A percentile compares a stretch with the other conserved stretches of the same genome.
Conservation (phyloP, 140 eudicot species). For the Anethum foeniculum region DNA sequence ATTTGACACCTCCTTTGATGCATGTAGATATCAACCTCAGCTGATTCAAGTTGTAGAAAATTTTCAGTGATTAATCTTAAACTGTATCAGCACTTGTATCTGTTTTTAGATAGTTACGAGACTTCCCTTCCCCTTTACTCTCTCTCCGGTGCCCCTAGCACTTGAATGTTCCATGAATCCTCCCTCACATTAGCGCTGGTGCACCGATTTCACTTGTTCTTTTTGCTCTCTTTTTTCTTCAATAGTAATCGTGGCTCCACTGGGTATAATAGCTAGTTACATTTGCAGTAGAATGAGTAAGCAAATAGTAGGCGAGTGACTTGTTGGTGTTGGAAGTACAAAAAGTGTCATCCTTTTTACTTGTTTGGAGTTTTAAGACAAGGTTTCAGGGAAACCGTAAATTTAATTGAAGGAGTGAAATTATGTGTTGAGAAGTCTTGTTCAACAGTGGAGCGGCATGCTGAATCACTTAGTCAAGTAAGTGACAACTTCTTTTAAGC, state of each 20-base stretch:
- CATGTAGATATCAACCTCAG: background rate
- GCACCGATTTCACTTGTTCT: background rate
- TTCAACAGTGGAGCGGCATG: slow-evolving; percentile 28
- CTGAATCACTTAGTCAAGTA: slow-evolving; percentile 33
- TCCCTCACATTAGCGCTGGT: background rate
- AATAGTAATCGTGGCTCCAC: background rate
- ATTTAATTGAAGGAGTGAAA: slow-evolving; percentile 10
- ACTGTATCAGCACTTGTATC: background rate
- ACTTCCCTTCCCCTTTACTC: background rate
- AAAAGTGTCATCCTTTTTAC: background rate
- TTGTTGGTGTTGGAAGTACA: background rate
- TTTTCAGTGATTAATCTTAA: background rate
- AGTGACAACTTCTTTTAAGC: slow-evolving; percentile 29
- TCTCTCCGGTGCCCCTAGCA: background rate
- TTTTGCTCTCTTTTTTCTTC: background rate
- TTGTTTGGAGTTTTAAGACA: slow-evolving; percentile 16
- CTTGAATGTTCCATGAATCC: background rate
- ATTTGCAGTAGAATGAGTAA: background rate
- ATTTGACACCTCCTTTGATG: too few relatives aligned
- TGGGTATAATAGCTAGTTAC: background rate
- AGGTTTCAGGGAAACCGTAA: slow-evolving; percentile 19
- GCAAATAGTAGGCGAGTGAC: background rate
- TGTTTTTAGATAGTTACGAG: background rate
- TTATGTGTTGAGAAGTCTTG: slow-evolving; percentile 25
- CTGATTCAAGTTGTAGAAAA: background rate